Percentiles rank a stretch among this genome's conserved stretches.
Conservation (phyloP, 225 moss, liverwort and hornwort genomes). For the Bryum argenteum region DNA sequence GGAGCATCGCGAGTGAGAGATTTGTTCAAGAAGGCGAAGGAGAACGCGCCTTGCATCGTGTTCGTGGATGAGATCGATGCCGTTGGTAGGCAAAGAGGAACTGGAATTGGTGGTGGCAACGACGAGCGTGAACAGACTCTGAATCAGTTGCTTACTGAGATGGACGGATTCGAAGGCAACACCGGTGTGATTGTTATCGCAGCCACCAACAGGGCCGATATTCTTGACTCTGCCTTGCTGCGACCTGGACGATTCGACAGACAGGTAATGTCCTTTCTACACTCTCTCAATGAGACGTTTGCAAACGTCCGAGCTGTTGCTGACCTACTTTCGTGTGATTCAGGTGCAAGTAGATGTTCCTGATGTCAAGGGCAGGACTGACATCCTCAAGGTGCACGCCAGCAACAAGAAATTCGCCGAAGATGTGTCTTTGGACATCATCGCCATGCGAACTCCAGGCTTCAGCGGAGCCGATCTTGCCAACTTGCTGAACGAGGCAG, state of each 20-base stretch:
- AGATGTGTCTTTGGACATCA: constrained; percentile 53
- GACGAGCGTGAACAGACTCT: constrained; percentile 65
- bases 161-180: constrained; percentile 66
- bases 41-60: constrained; percentile 62
- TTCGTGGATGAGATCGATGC: constrained; percentile 69
- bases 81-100: constrained; percentile 60
- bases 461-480: constrained; percentile 63
- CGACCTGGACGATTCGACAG: constrained; percentile 65
- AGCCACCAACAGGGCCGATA: constrained; percentile 59
- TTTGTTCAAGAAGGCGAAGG: constrained; percentile 63
- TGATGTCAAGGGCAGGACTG: constrained; percentile 53
- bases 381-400: constrained; percentile 58
- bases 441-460: constrained; percentile 63
- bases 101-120: constrained; percentile 62
- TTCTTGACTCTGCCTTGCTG: constrained; percentile 61
- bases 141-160: constrained; percentile 61
- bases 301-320: background rate
- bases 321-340: background rate
- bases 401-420: constrained; percentile 54
- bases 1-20: constrained; percentile 62
- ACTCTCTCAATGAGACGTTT: background rate
- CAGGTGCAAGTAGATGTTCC: constrained; percentile 64
- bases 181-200: constrained; percentile 65
- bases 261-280: constrained; percentile 34
- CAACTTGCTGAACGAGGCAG: constrained; percentile 57